Evolutionary conservation across 495 filamentous ascomycete genomes (phyloP).

Genomic region (Hypoxylon subgilvum): DNA sequence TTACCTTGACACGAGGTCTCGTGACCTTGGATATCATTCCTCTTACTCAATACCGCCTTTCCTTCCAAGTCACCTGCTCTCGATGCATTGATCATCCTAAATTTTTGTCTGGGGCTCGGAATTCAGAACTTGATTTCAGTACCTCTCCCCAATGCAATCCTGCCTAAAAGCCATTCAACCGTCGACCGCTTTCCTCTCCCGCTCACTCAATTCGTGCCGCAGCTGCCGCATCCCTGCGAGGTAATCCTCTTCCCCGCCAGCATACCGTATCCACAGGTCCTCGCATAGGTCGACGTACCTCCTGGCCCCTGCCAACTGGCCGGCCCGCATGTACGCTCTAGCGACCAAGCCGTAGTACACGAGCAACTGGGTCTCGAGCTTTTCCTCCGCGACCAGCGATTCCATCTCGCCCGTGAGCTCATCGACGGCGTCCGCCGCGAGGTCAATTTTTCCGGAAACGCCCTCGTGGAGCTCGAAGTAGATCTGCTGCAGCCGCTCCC

Average conservation of each 20-base stretch:
- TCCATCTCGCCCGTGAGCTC: slow-evolving; percentile 35
- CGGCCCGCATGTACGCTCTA: slow-evolving; percentile 40
- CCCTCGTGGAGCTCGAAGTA: slow-evolving; percentile 33
- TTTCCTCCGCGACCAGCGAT: slow-evolving; percentile 37
- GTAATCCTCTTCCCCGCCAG: slow-evolving; percentile 43
- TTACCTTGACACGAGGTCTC: slow-evolving; percentile 39
- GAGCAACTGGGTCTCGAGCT: slow-evolving; percentile 43
- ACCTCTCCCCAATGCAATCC: too few species aligned
- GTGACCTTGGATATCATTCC: too few species aligned
- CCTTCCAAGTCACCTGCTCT: too few species aligned
- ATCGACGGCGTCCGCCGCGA: slow-evolving; percentile 14
- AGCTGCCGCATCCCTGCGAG: slow-evolving; percentile 42
- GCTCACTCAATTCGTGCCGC: slow-evolving; percentile 32
- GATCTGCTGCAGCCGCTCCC: slow-evolving; percentile 39
- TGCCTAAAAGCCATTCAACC: too few species aligned
- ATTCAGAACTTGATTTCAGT: too few species aligned
- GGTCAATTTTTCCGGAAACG: slow-evolving; percentile 8
- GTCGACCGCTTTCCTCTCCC: slow-evolving; percentile 7
- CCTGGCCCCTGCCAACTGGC: slow-evolving; percentile 31
- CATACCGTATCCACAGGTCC: slow-evolving; percentile 43
- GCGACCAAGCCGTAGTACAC: slow-evolving; percentile 42
- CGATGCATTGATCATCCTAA: too few species aligned
- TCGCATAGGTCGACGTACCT: slow-evolving; percentile 38
- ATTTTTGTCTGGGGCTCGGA: too few species aligned
- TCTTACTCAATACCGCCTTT: too few species aligned